phyloP scores from a whole-genome alignment of 352 stramenopile genomes.

The Phytophthora sp. region DNA sequence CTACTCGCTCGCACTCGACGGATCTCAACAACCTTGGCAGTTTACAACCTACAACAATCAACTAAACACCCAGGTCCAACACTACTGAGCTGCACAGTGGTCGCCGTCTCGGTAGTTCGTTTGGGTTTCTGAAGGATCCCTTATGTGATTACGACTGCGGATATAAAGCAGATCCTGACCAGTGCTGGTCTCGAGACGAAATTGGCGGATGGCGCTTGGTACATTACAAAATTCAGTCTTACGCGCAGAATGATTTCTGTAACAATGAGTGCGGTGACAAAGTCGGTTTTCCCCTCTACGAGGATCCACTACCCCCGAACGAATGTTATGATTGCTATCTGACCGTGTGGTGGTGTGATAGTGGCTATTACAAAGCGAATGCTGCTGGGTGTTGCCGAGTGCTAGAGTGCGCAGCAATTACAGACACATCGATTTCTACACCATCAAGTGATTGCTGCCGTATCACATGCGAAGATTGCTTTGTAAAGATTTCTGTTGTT shows the following conservation, averaged over 20 bases:
- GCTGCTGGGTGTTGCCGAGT: neutral
- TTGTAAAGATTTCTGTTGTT: neutral
- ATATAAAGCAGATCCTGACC: neutral
- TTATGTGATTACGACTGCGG: neutral
- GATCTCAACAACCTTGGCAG: neutral
- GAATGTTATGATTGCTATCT: neutral
- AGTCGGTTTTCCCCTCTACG: neutral
- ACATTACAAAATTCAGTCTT: neutral
- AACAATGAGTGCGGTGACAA: neutral
- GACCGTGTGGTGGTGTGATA: neutral
- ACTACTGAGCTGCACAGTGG: neutral
- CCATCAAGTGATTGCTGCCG: neutral
- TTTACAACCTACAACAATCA: neutral
- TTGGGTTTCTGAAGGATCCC: neutral
- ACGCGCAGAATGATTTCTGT: neutral
- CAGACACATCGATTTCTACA: neutral
- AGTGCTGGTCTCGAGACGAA: neutral
- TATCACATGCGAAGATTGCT: neutral
- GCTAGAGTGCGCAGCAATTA: neutral
- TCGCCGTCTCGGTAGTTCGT: neutral
- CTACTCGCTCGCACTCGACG: constrained; percentile 19
- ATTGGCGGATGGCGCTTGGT: neutral
- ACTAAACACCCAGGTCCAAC: neutral
- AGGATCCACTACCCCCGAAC: neutral
- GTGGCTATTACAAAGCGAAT: neutral